Evolutionary conservation across 192 early-diverging fungal genomes (phyloP), one percentile per base, ranked within the genome.

Genomic region (Coemansia sp.): DNA sequence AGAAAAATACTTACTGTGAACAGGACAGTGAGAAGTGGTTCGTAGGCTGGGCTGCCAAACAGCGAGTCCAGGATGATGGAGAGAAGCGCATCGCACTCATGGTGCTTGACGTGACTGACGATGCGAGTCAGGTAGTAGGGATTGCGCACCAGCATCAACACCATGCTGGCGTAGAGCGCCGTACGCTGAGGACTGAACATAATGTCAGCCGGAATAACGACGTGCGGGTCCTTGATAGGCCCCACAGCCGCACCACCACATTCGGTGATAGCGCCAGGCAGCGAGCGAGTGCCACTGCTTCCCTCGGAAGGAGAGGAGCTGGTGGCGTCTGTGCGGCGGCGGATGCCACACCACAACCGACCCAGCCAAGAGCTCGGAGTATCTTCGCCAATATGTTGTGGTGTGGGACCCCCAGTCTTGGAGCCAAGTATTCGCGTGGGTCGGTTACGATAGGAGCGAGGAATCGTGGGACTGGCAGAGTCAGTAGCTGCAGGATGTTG

Each of bases 1-100:
- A n/a, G n/a, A n/a, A n/a, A 4, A 11, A n/a, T 62, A 72, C 74
- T 66, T 70, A 76, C 74, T 33, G 63, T 70, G 59, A 76, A 76
- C 27, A 76, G 26, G 0, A 64, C 60, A n/a, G 57, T 67, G 60
- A 76, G 56, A 22, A 56, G 40, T 8, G 56, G 35, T 41, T 76
- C 74, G 10, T 67, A 48, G 0, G 40, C 61, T 22, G 56, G 55
- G 1, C 54, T 43, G 11, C 56, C 52, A 70, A 76, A 76, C 42
- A 76, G 39, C 27, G 74, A 76, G 56, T 70, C 68, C 55, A 76
- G 29, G 14, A 76, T 43, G 19, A 76, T 70, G 15, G 46, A 42
- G 58, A 76, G 54, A 9, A 76, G 39, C 11, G 56, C 74, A 27
- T 76, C 74, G 61, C 74, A 70, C 44, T 76, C 74, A 42, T 70